Evolutionary conservation across 1,284 basidiomycete species (phyloP).

Genomic region (Coniferiporia weirii): DNA sequence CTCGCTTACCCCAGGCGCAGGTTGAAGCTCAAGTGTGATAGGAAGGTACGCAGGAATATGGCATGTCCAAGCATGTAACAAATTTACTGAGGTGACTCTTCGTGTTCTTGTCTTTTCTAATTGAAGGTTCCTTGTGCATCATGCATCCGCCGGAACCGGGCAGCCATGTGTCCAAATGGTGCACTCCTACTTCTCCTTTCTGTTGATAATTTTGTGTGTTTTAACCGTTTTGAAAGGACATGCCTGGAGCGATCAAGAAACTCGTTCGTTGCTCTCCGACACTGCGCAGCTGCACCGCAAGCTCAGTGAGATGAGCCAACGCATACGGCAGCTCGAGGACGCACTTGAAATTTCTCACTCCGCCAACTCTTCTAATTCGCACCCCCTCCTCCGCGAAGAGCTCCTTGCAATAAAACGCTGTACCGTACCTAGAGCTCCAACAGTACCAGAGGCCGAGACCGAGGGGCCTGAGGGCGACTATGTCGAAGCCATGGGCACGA

Average conservation of each 20-base stretch:
- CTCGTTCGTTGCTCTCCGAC: slow-evolving; percentile 57
- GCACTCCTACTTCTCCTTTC: slow-evolving; percentile 1
- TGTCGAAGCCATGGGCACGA: slow-evolving; percentile 51
- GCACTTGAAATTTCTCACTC: slow-evolving; percentile 38
- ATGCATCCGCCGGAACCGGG: slow-evolving; percentile 50
- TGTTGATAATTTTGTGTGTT: not conserved
- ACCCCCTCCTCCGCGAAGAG: slow-evolving; percentile 60
- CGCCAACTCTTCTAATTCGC: slow-evolving; percentile 44
- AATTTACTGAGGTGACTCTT: slow-evolving; percentile 20
- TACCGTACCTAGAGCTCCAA: slow-evolving; percentile 18
- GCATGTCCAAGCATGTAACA: slow-evolving; percentile 34
- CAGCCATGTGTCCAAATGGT: slow-evolving; percentile 69
- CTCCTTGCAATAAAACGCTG: slow-evolving; percentile 34
- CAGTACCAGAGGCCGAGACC: not conserved
- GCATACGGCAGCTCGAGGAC: slow-evolving; percentile 64
- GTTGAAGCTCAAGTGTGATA: slow-evolving; percentile 73
- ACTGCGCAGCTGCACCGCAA: slow-evolving; percentile 68
- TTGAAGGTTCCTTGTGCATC: slow-evolving; percentile 28
- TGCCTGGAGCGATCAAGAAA: slow-evolving; percentile 31
- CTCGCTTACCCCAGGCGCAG: slow-evolving; percentile 31
- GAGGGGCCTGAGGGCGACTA: slow-evolving; percentile 29
- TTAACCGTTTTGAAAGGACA: not conserved
- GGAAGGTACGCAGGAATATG: slow-evolving; percentile 70
- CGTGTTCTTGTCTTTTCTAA: not conserved
- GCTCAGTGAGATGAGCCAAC: slow-evolving; percentile 52